Percentiles rank a stretch among this genome's conserved stretches.
These are phyloP conservation scores for Malus asiatica DNA, from an alignment of 306 rosid genomes.

Conservation along the genomic window DNA sequence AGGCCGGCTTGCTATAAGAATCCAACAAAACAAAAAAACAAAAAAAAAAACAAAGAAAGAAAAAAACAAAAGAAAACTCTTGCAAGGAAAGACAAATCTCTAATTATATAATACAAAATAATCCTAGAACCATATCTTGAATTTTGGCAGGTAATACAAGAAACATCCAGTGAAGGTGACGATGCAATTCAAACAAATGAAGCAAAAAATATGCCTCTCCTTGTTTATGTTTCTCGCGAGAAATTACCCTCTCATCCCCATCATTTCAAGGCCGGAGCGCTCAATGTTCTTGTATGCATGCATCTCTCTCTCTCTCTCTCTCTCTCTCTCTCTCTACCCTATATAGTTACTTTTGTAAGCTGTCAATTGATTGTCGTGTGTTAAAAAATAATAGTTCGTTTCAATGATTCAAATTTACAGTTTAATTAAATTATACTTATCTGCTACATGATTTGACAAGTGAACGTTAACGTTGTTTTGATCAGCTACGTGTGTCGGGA, in stretches of 20 bases:
- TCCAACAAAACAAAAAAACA: too few relatives aligned
- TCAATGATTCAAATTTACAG: background rate
- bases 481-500: slow-evolving; percentile 56
- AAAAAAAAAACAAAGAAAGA: too few relatives aligned
- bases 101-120: background rate
- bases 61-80: too few relatives aligned
- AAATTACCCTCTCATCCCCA: slow-evolving; percentile 40
- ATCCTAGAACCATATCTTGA: background rate
- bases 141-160: slow-evolving; percentile 17
- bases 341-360: background rate
- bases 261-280: slow-evolving; percentile 75
- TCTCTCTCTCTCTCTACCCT: background rate
- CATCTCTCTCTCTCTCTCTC: background rate
- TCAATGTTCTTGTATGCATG: slow-evolving; percentile 50
- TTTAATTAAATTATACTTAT: background rate
- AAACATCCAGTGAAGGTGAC: background rate
- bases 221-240: slow-evolving; percentile 62
- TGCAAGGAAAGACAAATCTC: too few relatives aligned
- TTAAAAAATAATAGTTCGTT: background rate
- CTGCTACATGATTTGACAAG: background rate
- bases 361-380: background rate
- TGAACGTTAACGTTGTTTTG: background rate
- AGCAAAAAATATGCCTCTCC: slow-evolving; percentile 26
- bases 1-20: too few relatives aligned
- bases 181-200: background rate